Conservation (phyloP, 495 filamentous ascomycete genomes). For the Poronia punctata region DNA sequence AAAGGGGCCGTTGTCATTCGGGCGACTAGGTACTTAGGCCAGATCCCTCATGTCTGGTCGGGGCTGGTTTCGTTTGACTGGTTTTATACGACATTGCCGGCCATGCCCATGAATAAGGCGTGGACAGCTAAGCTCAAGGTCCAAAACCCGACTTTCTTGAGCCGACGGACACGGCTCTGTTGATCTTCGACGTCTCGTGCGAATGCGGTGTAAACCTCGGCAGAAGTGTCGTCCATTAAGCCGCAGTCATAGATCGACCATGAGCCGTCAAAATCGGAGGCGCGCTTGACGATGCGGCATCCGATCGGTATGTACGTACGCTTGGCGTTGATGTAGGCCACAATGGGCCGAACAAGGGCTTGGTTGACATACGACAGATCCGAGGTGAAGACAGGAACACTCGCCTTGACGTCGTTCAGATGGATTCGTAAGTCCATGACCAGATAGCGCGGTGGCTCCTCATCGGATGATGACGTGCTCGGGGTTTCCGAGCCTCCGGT, state of each 20-base stretch:
- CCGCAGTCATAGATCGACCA: slow-evolving; percentile 95
- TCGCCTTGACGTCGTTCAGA: slow-evolving; percentile 85
- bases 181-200: slow-evolving; percentile 81
- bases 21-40: too few species aligned
- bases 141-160: slow-evolving; percentile 97
- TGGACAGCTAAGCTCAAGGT: slow-evolving; percentile 84
- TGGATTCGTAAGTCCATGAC: slow-evolving; percentile 86
- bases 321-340: slow-evolving; percentile 96
- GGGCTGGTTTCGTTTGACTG: too few species aligned
- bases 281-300: slow-evolving; percentile 85
- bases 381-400: slow-evolving; percentile 80
- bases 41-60: too few species aligned
- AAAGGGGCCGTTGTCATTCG: slow-evolving; percentile 1
- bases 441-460: slow-evolving; percentile 61
- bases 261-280: slow-evolving; percentile 84
- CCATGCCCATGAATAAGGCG: slow-evolving; percentile 92
- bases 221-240: slow-evolving; percentile 90
- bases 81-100: slow-evolving; percentile 60
- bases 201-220: slow-evolving; percentile 90
- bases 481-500: slow-evolving; percentile 1
- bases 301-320: slow-evolving; percentile 90
- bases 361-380: slow-evolving; percentile 94
- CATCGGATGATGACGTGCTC: slow-evolving; percentile 8
- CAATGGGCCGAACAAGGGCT: slow-evolving; percentile 88
- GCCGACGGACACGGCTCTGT: slow-evolving; percentile 71